Percentiles rank a stretch among this genome's conserved stretches.
These are phyloP conservation scores for Fistulifera solaris DNA, from an alignment of 108 stramenopile genomes.

Conservation along the genomic window DNA sequence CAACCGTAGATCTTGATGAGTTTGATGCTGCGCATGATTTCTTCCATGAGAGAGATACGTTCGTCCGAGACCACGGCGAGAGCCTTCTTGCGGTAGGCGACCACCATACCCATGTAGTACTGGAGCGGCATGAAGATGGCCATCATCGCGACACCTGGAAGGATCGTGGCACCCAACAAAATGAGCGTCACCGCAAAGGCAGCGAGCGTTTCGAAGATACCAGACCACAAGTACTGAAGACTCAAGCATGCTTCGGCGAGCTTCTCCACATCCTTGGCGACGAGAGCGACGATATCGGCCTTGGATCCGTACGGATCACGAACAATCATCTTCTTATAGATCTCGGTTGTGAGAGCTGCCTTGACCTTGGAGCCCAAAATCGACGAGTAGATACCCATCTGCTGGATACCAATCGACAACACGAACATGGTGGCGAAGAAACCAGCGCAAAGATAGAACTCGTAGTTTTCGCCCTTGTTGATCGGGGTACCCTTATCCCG, in stretches of 20 bases:
- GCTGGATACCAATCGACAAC: constrained; percentile 13
- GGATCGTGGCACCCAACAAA: constrained; percentile 6
- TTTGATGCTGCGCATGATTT: constrained; percentile 85
- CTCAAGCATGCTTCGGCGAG: constrained; percentile 8
- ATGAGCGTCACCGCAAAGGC: constrained; percentile 7
- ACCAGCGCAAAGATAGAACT: too few species aligned
- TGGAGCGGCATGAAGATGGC: constrained; percentile 9
- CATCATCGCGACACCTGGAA: constrained; percentile 8
- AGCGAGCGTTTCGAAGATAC: constrained; percentile 6
- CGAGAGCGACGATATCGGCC: too few species aligned
- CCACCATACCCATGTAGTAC: constrained; percentile 10
- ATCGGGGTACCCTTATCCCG: too few species aligned
- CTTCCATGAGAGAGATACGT: too few species aligned
- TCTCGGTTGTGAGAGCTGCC: constrained; percentile 9
- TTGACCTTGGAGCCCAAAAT: constrained; percentile 12
- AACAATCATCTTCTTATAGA: constrained; percentile 16
- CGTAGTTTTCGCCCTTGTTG: too few species aligned
- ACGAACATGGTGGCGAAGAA: too few species aligned
- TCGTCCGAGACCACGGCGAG: too few species aligned
- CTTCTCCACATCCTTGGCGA: too few species aligned
- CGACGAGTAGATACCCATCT: constrained; percentile 14
- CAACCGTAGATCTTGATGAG: constrained; percentile 90
- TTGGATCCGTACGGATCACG: constrained; percentile 8
- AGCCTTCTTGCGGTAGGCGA: constrained; percentile 13
- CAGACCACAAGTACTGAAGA: constrained; percentile 13